These are phyloP conservation scores for Suhomyces panamericanus DNA, from an alignment of 1,139 yeast species.

Conservation along the genomic window DNA sequence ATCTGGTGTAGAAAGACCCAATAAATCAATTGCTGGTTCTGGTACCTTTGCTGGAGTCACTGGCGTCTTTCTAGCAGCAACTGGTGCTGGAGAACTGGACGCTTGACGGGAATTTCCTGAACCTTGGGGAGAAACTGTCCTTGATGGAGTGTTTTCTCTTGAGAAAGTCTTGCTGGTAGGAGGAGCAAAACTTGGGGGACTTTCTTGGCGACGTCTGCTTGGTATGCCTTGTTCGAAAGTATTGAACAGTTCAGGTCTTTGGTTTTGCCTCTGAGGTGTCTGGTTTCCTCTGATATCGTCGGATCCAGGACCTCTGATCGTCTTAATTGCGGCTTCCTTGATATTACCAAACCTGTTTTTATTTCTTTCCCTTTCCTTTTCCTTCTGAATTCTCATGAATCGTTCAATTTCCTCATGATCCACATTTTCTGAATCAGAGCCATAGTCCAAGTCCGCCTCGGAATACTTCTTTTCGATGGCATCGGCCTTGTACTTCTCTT, in stretches of 20 bases:
- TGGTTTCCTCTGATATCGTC: not conserved
- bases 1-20: constrained; percentile 15
- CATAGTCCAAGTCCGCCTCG: constrained; percentile 37
- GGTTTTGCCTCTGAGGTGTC: not conserved
- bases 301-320: constrained; percentile 12
- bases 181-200: not conserved
- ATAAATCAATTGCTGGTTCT: constrained; percentile 11
- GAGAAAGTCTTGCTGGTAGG: not conserved
- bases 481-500: constrained; percentile 46
- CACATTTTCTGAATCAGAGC: constrained; percentile 46
- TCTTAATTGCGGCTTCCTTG: constrained; percentile 23
- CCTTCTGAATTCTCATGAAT: constrained; percentile 41
- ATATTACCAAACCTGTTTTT: constrained; percentile 27
- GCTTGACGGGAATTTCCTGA: not conserved
- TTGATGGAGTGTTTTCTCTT: not conserved
- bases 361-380: constrained; percentile 39
- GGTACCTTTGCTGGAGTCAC: not conserved
- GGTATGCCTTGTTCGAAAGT: not conserved
- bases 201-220: not conserved
- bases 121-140: not conserved
- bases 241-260: not conserved
- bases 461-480: constrained; percentile 37
- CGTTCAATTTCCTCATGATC: constrained; percentile 43
- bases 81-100: too few relatives aligned
- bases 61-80: too few relatives aligned